phyloP scores from a whole-genome alignment of 2,329 filamentous ascomycete species.

The Penicillium sp. region DNA sequence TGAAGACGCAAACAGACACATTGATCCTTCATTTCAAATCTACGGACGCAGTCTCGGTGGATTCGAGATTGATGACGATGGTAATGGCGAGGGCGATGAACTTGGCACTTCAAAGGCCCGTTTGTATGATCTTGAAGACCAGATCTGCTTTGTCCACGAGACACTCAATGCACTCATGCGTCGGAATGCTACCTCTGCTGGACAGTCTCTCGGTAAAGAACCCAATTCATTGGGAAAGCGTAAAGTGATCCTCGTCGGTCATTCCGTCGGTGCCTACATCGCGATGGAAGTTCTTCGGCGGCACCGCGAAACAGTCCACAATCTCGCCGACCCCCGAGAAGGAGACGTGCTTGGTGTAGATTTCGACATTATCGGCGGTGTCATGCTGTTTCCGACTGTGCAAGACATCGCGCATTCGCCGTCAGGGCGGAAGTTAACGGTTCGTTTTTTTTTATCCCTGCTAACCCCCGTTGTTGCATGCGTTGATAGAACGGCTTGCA shows the following conservation, averaged over 20 bases:
- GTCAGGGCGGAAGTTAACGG: conserved; percentile 50
- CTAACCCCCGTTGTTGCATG: neutral
- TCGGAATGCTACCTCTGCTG: neutral
- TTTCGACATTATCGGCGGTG: conserved; percentile 44
- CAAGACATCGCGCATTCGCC: conserved; percentile 62
- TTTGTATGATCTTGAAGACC: conserved; percentile 42
- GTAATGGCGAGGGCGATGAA: neutral
- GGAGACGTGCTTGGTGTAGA: neutral
- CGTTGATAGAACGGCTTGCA: too few relatives aligned
- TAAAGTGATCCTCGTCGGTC: conserved; percentile 61
- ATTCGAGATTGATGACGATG: conserved; percentile 24
- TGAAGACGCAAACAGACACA: neutral
- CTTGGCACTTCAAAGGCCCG: neutral
- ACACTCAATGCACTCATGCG: conserved; percentile 38
- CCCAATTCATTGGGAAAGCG: neutral
- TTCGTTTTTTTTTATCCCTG: conserved; percentile 11
- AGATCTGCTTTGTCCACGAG: conserved; percentile 45
- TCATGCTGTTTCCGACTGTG: conserved; percentile 69
- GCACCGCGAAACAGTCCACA: conserved; percentile 36
- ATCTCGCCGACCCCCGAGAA: neutral
- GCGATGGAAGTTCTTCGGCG: conserved; percentile 61
- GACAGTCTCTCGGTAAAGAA: neutral
- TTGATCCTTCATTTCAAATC: conserved; percentile 20
- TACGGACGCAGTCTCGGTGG: conserved; percentile 33
- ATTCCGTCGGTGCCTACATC: conserved; percentile 70